A percentile compares a stretch with the other conserved stretches of the same genome.
phyloP scores from a whole-genome alignment of 306 rosid genomes.

The Sicyos edulis region DNA sequence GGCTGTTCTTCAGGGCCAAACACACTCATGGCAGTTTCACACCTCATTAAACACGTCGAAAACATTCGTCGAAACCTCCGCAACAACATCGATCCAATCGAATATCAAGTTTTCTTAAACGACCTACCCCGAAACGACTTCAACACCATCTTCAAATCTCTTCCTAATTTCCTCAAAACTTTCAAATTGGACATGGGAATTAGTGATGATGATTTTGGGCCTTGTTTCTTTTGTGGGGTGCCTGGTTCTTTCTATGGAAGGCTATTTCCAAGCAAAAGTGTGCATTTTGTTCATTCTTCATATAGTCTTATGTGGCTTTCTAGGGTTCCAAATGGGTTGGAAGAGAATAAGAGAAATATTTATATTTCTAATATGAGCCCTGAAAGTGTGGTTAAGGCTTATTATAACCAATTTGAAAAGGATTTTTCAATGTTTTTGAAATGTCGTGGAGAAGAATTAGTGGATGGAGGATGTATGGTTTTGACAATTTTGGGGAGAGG shows the following conservation, averaged over 20 bases:
- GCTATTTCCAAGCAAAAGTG: conserved; percentile 34
- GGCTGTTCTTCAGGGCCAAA: conserved; percentile 27
- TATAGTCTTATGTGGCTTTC: conserved; percentile 43
- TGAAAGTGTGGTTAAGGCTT: conserved; percentile 21
- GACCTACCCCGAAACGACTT: conserved; percentile 50
- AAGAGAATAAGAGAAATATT: conserved; percentile 29
- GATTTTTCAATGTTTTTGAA: conserved; percentile 36
- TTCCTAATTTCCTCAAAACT: conserved; percentile 30
- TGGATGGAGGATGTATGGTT: conserved; percentile 34
- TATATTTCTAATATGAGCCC: conserved; percentile 28
- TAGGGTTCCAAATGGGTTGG: conserved; percentile 32
- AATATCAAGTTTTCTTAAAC: conserved; percentile 38
- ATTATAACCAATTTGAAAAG: conserved; percentile 28
- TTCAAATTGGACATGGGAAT: not conserved
- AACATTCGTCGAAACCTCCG: not conserved
- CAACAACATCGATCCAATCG: not conserved
- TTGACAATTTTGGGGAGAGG: conserved; percentile 32
- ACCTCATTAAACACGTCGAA: conserved; percentile 17
- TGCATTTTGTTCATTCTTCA: conserved; percentile 41
- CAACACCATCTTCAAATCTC: conserved; percentile 31
- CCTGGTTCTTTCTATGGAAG: conserved; percentile 52
- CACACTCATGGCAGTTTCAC: conserved; percentile 3
- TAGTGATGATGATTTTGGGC: conserved; percentile 5
- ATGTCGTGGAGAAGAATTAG: conserved; percentile 38
- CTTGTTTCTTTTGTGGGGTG: conserved; percentile 34